Conservation (phyloP, 768 basidiomycete genomes). For the Mycena amicta region DNA sequence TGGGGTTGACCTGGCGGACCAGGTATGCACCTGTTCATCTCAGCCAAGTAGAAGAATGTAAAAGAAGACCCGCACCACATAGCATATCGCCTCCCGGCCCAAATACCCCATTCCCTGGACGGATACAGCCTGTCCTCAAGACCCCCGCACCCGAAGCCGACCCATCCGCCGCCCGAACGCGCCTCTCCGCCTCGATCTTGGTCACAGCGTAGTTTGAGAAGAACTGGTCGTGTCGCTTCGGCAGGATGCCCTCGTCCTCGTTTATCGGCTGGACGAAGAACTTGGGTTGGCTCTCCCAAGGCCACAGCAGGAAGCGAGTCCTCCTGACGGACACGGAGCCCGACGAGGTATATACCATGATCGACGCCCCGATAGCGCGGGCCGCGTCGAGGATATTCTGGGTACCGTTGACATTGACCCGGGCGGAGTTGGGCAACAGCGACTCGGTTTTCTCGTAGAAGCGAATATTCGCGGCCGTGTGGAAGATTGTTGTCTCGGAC, state of each 20-base stretch:
- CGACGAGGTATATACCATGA: constrained; percentile 74
- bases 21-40: constrained; percentile 50
- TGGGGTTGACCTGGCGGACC: constrained; percentile 57
- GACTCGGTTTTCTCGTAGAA: constrained; percentile 66
- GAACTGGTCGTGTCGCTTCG: constrained; percentile 59
- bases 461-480: constrained; percentile 77
- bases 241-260: constrained; percentile 58
- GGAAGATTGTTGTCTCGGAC: constrained; percentile 64
- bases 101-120: constrained; percentile 79
- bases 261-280: constrained; percentile 63
- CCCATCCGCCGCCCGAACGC: constrained; percentile 43
- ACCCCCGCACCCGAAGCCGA: constrained; percentile 30
- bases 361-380: constrained; percentile 53
- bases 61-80: constrained; percentile 34
- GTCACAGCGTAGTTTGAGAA: constrained; percentile 81
- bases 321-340: constrained; percentile 63
- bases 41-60: not conserved
- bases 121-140: constrained; percentile 70
- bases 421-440: constrained; percentile 56
- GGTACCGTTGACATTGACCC: constrained; percentile 70
- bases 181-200: constrained; percentile 59
- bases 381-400: constrained; percentile 66
- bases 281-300: constrained; percentile 66
- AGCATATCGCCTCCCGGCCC: constrained; percentile 77
- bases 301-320: constrained; percentile 69